Percentiles rank a stretch among this genome's conserved stretches.
phyloP scores from a whole-genome alignment of 2,329 filamentous ascomycete genomes.

The Ascochyta viciae-villosae region DNA sequence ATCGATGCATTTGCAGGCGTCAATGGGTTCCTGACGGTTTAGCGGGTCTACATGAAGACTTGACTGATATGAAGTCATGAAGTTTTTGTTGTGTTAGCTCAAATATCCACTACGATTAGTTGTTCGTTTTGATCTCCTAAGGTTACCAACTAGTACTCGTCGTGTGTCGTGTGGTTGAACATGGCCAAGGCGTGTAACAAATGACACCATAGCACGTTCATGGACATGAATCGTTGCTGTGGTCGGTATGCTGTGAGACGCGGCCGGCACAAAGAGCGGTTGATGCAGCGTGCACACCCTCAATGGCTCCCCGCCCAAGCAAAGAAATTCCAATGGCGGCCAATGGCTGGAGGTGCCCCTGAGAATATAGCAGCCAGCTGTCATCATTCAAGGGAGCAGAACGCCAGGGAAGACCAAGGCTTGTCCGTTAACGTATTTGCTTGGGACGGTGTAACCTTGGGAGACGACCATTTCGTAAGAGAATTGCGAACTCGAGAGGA shows the following conservation, averaged over 20 bases:
- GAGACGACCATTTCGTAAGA: conserved; percentile 11
- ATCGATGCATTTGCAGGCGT: conserved; percentile 11
- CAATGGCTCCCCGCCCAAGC: not conserved
- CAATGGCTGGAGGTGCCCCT: not conserved
- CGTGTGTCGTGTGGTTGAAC: not conserved
- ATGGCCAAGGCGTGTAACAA: not conserved
- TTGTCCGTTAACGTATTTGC: conserved; percentile 12
- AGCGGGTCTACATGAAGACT: not conserved
- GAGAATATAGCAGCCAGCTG: not conserved
- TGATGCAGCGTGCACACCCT: not conserved
- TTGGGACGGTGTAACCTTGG: conserved; percentile 20
- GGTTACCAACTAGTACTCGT: not conserved
- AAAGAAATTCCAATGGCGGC: not conserved
- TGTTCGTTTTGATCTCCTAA: not conserved
- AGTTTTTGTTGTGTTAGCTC: not conserved
- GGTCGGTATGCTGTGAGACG: not conserved
- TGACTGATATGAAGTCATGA: conserved; percentile 4
- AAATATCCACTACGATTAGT: not conserved
- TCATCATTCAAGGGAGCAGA: conserved; percentile 10
- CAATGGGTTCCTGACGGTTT: not conserved
- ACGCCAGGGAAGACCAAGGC: conserved; percentile 13
- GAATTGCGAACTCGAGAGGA: not conserved
- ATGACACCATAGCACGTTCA: not conserved
- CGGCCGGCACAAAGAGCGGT: not conserved
- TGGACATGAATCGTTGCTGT: not conserved